A percentile compares a stretch with the other conserved stretches of the same genome.
phyloP scores from a whole-genome alignment of 1,139 yeast genomes.

The Diutina scorzettiae region DNA sequence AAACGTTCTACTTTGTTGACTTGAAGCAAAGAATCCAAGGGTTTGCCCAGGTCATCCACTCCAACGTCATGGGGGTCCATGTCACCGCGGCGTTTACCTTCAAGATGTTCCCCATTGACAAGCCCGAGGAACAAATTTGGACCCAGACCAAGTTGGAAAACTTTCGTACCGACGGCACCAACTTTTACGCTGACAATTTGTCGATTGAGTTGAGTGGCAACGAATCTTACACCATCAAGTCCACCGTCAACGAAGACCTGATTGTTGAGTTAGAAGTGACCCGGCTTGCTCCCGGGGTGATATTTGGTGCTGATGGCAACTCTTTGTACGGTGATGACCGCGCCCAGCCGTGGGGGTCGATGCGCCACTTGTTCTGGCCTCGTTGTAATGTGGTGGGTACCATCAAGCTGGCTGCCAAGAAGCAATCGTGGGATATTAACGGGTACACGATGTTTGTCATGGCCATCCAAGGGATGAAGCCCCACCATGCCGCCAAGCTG shows the following conservation, averaged over 20 bases:
- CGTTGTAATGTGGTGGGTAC: slow-evolving; percentile 63
- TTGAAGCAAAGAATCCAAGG: slow-evolving; percentile 57
- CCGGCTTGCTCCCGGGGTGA: slow-evolving; percentile 67
- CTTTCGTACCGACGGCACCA: slow-evolving; percentile 63
- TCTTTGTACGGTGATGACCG: slow-evolving; percentile 77
- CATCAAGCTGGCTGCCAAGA: slow-evolving; percentile 24
- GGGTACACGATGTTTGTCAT: slow-evolving; percentile 79
- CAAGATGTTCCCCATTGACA: slow-evolving; percentile 26
- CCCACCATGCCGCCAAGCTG: slow-evolving; percentile 94
- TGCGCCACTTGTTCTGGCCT: slow-evolving; percentile 97
- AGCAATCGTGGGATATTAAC: slow-evolving; percentile 18
- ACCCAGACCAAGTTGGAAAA: slow-evolving; percentile 83
- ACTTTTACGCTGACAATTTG: slow-evolving; percentile 66
- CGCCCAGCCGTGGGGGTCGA: slow-evolving; percentile 87
- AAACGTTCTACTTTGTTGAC: slow-evolving; percentile 74
- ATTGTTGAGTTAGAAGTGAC: slow-evolving; percentile 56
- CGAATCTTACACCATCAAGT: slow-evolving; percentile 44
- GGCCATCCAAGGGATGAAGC: slow-evolving; percentile 99
- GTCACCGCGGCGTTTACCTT: slow-evolving; percentile 94
- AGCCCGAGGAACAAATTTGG: slow-evolving; percentile 42
- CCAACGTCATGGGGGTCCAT: slow-evolving; percentile 79
- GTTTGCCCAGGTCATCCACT: slow-evolving; percentile 89
- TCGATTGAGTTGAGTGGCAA: slow-evolving; percentile 48
- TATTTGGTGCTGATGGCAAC: slow-evolving; percentile 80
- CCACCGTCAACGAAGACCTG: slow-evolving; percentile 60